Percentiles rank a stretch among this genome's conserved stretches.
These are phyloP conservation scores for Xanthoceras sorbifolium DNA, from an alignment of 345 rosid species.

Conservation along the genomic window DNA sequence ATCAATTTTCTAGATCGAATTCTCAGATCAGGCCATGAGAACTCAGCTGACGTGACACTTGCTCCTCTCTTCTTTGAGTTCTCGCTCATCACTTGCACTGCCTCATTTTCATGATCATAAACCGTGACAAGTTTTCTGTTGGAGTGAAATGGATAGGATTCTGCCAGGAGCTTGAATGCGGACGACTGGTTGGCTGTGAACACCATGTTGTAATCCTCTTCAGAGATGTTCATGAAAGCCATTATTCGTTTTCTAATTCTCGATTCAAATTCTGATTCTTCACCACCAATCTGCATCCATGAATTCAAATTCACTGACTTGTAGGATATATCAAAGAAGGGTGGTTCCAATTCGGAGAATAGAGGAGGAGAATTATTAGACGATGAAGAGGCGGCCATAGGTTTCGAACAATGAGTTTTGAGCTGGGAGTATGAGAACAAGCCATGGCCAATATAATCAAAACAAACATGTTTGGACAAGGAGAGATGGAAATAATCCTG, in stretches of 20 bases:
- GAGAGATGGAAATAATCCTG: slow-evolving; percentile 67
- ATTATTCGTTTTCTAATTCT: slow-evolving; percentile 52
- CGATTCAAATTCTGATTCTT: slow-evolving; percentile 53
- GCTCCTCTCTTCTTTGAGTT: slow-evolving; percentile 68
- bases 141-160: slow-evolving; percentile 60
- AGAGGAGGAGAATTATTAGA: slow-evolving; percentile 33
- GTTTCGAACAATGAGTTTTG: background rate
- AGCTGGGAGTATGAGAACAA: slow-evolving; percentile 75
- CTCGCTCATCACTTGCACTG: slow-evolving; percentile 52
- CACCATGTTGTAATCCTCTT: slow-evolving; percentile 64
- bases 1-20: slow-evolving; percentile 50
- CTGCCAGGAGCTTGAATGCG: slow-evolving; percentile 79
- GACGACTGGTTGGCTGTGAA: slow-evolving; percentile 71
- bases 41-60: slow-evolving; percentile 53
- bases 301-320: slow-evolving; percentile 47
- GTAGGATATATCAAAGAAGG: slow-evolving; percentile 49
- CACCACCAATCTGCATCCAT: slow-evolving; percentile 37
- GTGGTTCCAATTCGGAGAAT: slow-evolving; percentile 6
- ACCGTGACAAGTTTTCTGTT: slow-evolving; percentile 62
- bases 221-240: slow-evolving; percentile 75
- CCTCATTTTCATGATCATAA: slow-evolving; percentile 77
- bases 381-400: slow-evolving; percentile 29
- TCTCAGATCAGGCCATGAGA: slow-evolving; percentile 62
- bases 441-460: slow-evolving; percentile 68
- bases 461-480: slow-evolving; percentile 47